Conservation (phyloP, 2,329 filamentous ascomycete species). For the Cladophialophora psammophila region DNA sequence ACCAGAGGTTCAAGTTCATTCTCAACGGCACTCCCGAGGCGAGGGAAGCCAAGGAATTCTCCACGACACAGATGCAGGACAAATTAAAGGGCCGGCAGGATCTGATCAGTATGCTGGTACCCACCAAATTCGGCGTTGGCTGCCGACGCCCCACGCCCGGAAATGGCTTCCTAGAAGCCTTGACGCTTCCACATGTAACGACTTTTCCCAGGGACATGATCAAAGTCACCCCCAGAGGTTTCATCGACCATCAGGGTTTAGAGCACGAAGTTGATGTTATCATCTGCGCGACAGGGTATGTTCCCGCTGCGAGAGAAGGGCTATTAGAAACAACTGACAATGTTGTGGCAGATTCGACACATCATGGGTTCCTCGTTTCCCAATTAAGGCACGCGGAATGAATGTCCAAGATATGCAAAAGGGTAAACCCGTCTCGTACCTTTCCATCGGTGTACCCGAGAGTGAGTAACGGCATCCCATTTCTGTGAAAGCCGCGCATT, state of each 20-base stretch:
- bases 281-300: constrained; percentile 35
- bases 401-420: constrained; percentile 25
- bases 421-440: constrained; percentile 32
- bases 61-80: constrained; percentile 25
- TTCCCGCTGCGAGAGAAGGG: too few species aligned
- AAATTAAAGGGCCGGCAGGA: constrained; percentile 45
- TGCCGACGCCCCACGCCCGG: constrained; percentile 50
- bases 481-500: not conserved
- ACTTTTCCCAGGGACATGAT: constrained; percentile 51
- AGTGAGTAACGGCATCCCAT: constrained; percentile 8
- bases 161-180: constrained; percentile 37
- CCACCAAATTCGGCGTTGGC: constrained; percentile 51
- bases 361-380: constrained; percentile 33
- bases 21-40: constrained; percentile 14
- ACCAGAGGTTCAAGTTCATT: constrained; percentile 31
- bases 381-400: constrained; percentile 27
- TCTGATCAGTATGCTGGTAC: constrained; percentile 55
- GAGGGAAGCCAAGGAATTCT: constrained; percentile 20
- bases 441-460: constrained; percentile 28
- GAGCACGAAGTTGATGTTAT: constrained; percentile 39
- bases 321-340: too few species aligned
- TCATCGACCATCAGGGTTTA: constrained; percentile 37
- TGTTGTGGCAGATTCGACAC: constrained; percentile 28
- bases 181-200: constrained; percentile 55
- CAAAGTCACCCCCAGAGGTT: constrained; percentile 46